Evolutionary conservation across 2,329 filamentous ascomycete species (phyloP).

Genomic region (Stenocarpella maydis): DNA sequence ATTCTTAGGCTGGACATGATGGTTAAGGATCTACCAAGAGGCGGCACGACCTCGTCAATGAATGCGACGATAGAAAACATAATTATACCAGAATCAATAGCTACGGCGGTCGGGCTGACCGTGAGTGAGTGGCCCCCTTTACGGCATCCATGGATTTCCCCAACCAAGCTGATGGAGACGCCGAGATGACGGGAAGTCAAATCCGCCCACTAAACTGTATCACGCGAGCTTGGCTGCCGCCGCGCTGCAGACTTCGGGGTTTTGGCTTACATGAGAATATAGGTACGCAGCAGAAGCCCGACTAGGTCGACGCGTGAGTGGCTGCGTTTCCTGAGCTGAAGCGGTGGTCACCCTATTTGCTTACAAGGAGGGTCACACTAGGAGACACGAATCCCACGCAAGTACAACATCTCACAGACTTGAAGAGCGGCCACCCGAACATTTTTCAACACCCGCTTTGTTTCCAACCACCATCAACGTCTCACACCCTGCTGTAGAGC

Average conservation of each 20-base stretch:
- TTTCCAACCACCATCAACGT: not conserved
- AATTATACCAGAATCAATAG: not conserved
- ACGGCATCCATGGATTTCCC: slow-evolving; percentile 17
- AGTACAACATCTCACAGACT: slow-evolving; percentile 13
- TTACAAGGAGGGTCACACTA: slow-evolving; percentile 29
- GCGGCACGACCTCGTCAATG: not conserved
- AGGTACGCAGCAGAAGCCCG: slow-evolving; percentile 2
- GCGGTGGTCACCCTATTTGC: slow-evolving; percentile 14
- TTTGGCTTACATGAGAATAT: slow-evolving; percentile 6
- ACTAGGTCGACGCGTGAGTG: slow-evolving; percentile 8
- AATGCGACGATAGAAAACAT: not conserved
- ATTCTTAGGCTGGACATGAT: not conserved
- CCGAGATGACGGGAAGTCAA: slow-evolving; percentile 20
- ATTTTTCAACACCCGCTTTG: not conserved
- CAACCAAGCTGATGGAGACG: slow-evolving; percentile 10
- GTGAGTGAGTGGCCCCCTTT: not conserved
- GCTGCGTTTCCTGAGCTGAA: slow-evolving; percentile 14
- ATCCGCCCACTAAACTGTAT: slow-evolving; percentile 8
- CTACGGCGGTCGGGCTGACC: not conserved
- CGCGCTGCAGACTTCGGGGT: slow-evolving; percentile 9
- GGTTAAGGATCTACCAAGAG: not conserved
- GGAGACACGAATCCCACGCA: slow-evolving; percentile 15
- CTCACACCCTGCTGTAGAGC: not conserved
- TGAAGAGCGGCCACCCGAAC: not conserved
- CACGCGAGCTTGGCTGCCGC: slow-evolving; percentile 17